Evolutionary conservation across 2,329 filamentous ascomycete species (phyloP).

Genomic region (Cephalotrichum gorgonifer): DNA sequence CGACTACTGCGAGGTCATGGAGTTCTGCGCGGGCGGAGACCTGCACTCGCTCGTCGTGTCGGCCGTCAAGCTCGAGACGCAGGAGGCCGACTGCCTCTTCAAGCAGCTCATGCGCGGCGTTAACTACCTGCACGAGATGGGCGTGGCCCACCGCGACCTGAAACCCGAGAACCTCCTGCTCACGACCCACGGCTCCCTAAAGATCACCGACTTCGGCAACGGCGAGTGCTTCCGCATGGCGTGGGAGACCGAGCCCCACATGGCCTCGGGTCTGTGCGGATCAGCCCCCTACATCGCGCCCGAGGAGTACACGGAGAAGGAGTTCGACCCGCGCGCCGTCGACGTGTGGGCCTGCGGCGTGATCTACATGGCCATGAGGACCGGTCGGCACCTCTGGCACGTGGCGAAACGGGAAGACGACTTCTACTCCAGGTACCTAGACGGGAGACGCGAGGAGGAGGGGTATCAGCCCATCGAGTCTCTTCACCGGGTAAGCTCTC

Average conservation of each 20-base stretch:
- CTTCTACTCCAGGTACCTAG: slow-evolving; percentile 89
- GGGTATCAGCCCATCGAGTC: slow-evolving; percentile 96
- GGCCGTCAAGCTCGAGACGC: slow-evolving; percentile 81
- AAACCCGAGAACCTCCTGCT: slow-evolving; percentile 95
- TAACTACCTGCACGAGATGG: slow-evolving; percentile 99
- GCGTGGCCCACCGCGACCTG: slow-evolving; percentile 89
- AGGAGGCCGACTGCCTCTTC: slow-evolving; percentile 95
- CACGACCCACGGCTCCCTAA: slow-evolving; percentile 83
- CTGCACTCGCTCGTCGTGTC: slow-evolving; percentile 88
- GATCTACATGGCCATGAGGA: slow-evolving; percentile 99
- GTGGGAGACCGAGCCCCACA: slow-evolving; percentile 96
- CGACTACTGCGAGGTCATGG: slow-evolving; percentile 98
- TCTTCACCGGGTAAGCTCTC: slow-evolving; percentile 68
- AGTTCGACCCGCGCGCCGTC: slow-evolving; percentile 95
- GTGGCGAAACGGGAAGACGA: slow-evolving; percentile 97
- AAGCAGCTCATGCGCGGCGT: slow-evolving; percentile 99
- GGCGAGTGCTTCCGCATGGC: slow-evolving; percentile 99
- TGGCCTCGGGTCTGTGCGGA: slow-evolving; percentile 94
- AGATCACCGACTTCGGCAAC: slow-evolving; percentile 98
- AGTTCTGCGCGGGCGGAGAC: slow-evolving; percentile 94
- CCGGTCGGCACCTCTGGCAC: slow-evolving; percentile 89
- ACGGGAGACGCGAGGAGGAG: slow-evolving; percentile 86
- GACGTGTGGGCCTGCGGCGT: slow-evolving; percentile 98
- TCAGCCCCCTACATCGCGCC: slow-evolving; percentile 96
- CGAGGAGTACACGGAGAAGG: slow-evolving; percentile 88